Percentiles rank a stretch among this genome's conserved stretches.
phyloP scores from a whole-genome alignment of 331 rosid genomes.

The Phaseolus coccineus region DNA sequence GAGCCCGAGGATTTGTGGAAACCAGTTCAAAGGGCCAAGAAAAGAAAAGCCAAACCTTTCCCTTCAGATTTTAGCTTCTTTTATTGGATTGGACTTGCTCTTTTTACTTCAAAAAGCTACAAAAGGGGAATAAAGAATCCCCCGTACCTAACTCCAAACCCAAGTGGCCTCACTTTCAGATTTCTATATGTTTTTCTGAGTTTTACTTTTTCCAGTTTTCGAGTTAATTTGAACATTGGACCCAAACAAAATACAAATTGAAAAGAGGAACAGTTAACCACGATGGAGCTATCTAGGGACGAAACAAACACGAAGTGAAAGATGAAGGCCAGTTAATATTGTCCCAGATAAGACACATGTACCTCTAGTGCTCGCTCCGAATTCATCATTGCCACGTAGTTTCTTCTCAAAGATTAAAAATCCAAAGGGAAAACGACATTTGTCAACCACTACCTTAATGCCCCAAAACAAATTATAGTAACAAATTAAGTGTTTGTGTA shows the following conservation, averaged over 20 bases:
- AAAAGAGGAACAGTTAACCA: neutral
- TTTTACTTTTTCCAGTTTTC: constrained; percentile 23
- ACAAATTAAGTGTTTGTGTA: constrained; percentile 40
- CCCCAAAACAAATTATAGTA: too few species aligned
- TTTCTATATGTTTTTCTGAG: neutral
- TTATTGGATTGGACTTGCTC: constrained; percentile 46
- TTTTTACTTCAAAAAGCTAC: constrained; percentile 49
- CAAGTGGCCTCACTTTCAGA: constrained; percentile 47
- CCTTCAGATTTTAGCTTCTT: constrained; percentile 41
- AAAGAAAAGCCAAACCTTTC: constrained; percentile 46
- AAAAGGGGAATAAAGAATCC: constrained; percentile 52
- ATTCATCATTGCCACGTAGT: constrained; percentile 46
- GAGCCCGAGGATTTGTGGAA: constrained; percentile 58
- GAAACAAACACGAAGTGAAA: constrained; percentile 54
- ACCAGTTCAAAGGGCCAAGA: constrained; percentile 41
- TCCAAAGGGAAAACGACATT: constrained; percentile 45
- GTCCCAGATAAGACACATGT: constrained; percentile 50
- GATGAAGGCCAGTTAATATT: constrained; percentile 51
- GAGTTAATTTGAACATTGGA: constrained; percentile 35
- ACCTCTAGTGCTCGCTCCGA: constrained; percentile 48
- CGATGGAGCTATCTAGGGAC: constrained; percentile 34
- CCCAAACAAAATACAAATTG: neutral
- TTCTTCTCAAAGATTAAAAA: constrained; percentile 31
- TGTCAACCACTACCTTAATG: constrained; percentile 40
- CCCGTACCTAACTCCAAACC: constrained; percentile 52